A percentile compares a stretch with the other conserved stretches of the same genome.
These are phyloP conservation scores for Cercospora zeina DNA, from an alignment of 2,329 filamentous ascomycete genomes.

Conservation along the genomic window DNA sequence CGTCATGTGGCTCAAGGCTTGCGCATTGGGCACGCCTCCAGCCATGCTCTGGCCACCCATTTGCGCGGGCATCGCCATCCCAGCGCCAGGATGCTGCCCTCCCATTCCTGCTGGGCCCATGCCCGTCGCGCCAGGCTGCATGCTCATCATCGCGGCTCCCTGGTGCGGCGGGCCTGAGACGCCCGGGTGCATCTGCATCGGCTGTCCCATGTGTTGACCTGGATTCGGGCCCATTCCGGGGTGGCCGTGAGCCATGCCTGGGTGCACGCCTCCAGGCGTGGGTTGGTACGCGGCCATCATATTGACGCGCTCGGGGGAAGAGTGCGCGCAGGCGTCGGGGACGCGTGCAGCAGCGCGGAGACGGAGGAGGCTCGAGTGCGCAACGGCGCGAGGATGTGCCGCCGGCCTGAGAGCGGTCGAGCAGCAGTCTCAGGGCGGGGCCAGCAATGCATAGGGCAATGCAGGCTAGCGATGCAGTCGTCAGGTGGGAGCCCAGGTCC, in stretches of 20 bases:
- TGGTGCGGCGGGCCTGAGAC: slow-evolving; percentile 70
- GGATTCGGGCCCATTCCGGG: slow-evolving; percentile 66
- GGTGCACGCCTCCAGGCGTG: slow-evolving; percentile 66
- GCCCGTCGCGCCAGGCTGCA: slow-evolving; percentile 66
- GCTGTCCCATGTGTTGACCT: slow-evolving; percentile 68
- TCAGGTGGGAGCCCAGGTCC: not conserved
- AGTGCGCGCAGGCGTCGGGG: slow-evolving; percentile 11
- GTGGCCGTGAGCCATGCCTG: slow-evolving; percentile 65
- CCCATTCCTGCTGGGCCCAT: slow-evolving; percentile 47
- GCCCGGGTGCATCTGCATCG: slow-evolving; percentile 68
- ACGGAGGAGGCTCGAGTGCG: slow-evolving; percentile 13
- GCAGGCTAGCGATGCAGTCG: slow-evolving; percentile 1
- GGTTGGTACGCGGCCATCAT: slow-evolving; percentile 75
- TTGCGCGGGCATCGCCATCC: slow-evolving; percentile 40
- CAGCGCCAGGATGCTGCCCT: slow-evolving; percentile 37
- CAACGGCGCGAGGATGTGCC: slow-evolving; percentile 26
- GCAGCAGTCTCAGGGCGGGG: slow-evolving; percentile 31
- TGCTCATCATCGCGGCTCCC: slow-evolving; percentile 68
- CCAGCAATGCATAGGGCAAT: slow-evolving; percentile 37
- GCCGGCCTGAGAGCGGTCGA: slow-evolving; percentile 35
- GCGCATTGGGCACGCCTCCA: slow-evolving; percentile 57
- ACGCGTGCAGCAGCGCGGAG: slow-evolving; percentile 40
- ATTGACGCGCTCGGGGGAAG: slow-evolving; percentile 39
- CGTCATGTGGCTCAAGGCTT: slow-evolving; percentile 71
- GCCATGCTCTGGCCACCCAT: slow-evolving; percentile 48